Conservation (phyloP, 805 yeast species). For the Hanseniaspora meyeri region DNA sequence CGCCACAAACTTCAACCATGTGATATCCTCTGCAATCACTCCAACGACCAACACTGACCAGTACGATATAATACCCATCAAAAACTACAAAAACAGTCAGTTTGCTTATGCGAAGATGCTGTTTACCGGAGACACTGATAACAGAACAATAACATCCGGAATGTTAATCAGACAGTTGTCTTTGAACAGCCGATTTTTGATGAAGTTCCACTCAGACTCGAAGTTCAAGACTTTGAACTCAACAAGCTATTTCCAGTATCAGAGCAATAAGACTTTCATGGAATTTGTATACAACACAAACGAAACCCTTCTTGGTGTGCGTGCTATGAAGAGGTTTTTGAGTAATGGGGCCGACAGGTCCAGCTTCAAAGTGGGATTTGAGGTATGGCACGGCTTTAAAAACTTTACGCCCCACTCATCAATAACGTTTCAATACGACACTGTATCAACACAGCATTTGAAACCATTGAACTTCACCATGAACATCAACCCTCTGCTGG, state of each 20-base stretch:
- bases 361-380: slow-evolving; percentile 55
- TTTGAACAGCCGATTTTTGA: slow-evolving; percentile 46
- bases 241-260: slow-evolving; percentile 59
- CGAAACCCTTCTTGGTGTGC: slow-evolving; percentile 69
- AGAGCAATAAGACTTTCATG: slow-evolving; percentile 47
- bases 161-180: slow-evolving; percentile 60
- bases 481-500: slow-evolving; percentile 78
- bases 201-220: slow-evolving; percentile 31
- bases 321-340: slow-evolving; percentile 58
- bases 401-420: slow-evolving; percentile 85
- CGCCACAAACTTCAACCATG: background rate
- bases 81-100: slow-evolving; percentile 24
- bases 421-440: slow-evolving; percentile 71
- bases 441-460: slow-evolving; percentile 42
- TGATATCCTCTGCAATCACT: background rate
- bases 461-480: slow-evolving; percentile 81
- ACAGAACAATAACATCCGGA: slow-evolving; percentile 63
- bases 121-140: slow-evolving; percentile 46
- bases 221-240: slow-evolving; percentile 29
- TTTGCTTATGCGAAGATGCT: slow-evolving; percentile 76
- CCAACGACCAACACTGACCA: background rate
- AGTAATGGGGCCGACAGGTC: slow-evolving; percentile 30
- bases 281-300: slow-evolving; percentile 75
- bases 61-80: background rate
- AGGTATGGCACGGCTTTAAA: slow-evolving; percentile 73